Evolutionary conservation across 345 rosid species (phyloP).

Genomic region (Melaleuca quinquenervia): DNA sequence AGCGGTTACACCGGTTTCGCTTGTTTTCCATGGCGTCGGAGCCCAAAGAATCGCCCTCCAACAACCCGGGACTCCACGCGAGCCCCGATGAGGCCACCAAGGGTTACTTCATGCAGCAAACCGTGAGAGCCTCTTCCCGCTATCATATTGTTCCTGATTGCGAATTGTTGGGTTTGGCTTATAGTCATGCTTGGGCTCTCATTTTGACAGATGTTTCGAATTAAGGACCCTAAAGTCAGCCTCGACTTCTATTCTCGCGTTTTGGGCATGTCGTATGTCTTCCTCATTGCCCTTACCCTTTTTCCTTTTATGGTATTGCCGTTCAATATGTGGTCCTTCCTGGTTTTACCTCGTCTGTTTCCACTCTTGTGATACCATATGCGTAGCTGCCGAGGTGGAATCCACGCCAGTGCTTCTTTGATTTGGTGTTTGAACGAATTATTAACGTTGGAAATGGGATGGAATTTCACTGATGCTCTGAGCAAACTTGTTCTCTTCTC

Average conservation of each 20-base stretch:
- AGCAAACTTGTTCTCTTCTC: neutral
- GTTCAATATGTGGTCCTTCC: neutral
- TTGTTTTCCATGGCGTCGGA: constrained; percentile 66
- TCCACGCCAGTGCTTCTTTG: neutral
- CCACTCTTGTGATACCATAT: neutral
- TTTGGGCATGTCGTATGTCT: constrained; percentile 91
- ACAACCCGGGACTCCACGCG: constrained; percentile 70
- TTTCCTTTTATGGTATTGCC: neutral
- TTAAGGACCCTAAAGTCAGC: constrained; percentile 87
- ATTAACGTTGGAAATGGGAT: neutral
- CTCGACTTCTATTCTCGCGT: constrained; percentile 87
- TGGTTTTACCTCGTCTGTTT: neutral
- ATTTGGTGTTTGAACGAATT: neutral
- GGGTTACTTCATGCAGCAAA: constrained; percentile 85
- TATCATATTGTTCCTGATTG: neutral
- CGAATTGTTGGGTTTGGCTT: neutral
- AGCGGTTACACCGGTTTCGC: constrained; percentile 31
- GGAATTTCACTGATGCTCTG: neutral
- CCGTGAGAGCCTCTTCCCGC: constrained; percentile 22
- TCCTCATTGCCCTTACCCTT: neutral
- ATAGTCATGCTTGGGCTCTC: neutral
- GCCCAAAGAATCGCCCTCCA: constrained; percentile 55
- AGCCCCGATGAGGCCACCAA: constrained; percentile 64
- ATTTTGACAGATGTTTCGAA: constrained; percentile 68
- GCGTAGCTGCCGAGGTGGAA: neutral